Evolutionary conservation across 2,329 filamentous ascomycete species (phyloP).

Genomic region (Aplosporella prunicola): DNA sequence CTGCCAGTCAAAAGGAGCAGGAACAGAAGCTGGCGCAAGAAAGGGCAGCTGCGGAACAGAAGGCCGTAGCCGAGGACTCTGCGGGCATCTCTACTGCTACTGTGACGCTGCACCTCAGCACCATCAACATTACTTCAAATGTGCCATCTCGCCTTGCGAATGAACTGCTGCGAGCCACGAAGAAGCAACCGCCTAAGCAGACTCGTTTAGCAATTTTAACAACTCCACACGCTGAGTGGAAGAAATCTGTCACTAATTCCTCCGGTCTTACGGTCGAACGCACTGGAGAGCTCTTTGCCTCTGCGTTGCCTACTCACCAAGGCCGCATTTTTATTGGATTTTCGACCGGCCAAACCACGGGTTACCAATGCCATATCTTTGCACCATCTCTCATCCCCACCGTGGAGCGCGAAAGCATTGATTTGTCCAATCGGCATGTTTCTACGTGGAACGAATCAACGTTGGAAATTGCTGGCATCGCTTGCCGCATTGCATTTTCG

Average conservation of each 20-base stretch:
- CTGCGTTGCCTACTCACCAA: slow-evolving; percentile 79
- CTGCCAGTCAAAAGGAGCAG: slow-evolving; percentile 40
- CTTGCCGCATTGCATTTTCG: slow-evolving; percentile 77
- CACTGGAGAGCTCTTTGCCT: slow-evolving; percentile 72
- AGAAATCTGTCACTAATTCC: slow-evolving; percentile 50
- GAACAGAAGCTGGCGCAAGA: slow-evolving; percentile 53
- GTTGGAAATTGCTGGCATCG: slow-evolving; percentile 79
- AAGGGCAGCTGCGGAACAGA: slow-evolving; percentile 19
- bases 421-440: slow-evolving; percentile 91
- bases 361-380: slow-evolving; percentile 85
- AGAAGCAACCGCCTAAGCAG: slow-evolving; percentile 85
- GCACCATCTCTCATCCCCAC: slow-evolving; percentile 95
- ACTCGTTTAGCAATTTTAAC: slow-evolving; percentile 83
- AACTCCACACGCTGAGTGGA: slow-evolving; percentile 75
- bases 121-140: slow-evolving; percentile 69
- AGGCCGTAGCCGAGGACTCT: slow-evolving; percentile 49
- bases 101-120: slow-evolving; percentile 82
- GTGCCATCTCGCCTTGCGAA: slow-evolving; percentile 63
- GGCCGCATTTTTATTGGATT: slow-evolving; percentile 96
- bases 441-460: slow-evolving; percentile 94
- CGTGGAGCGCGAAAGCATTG: slow-evolving; percentile 92
- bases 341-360: slow-evolving; percentile 93
- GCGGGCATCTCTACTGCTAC: slow-evolving; percentile 61
- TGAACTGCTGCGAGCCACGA: slow-evolving; percentile 90
- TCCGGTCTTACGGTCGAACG: slow-evolving; percentile 45